Evolutionary conservation across 306 rosid genomes (phyloP), one percentile per base, ranked within the genome.

Genomic region (Elaeagnus macrophylla): DNA sequence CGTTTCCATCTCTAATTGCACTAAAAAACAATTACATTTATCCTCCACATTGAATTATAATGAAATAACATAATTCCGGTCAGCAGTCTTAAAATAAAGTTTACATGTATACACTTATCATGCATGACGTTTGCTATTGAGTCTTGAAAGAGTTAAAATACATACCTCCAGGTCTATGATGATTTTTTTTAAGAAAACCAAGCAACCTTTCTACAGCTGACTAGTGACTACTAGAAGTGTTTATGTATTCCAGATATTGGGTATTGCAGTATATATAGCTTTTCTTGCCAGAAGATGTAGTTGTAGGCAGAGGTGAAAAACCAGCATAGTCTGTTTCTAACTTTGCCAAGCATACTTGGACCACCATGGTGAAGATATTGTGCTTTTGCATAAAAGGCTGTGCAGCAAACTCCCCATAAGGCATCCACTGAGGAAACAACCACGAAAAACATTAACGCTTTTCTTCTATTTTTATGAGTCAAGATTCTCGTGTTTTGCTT

Each of bases 381-480:
- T 70, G 57, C 9, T 60, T 35, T 64, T 39, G 39, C 8, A 81
- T 65, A 59, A 81, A 83, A 14, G 94, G 77, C 48, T 89, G 97
- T 10, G 80, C 88, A 59, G 61, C 76, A 66, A 83, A 89, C 9
- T 89, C 97, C 51, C 70, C 75, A 65, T 77, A 38, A 10, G 81
- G 69, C 94, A 89, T 89, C 97, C 97, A 85, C 95, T 89, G 83
- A 14, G 61, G 32, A 13, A 12, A 7, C 32, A 20, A 20, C 2
- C 32, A 20, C 2, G 32, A 0, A 20, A 20, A 20, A 4, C 32
- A 20, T 20, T 4, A 20, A 20, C 32, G n/a, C n/a, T n/a, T n/a
- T n/a, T n/a, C n/a, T n/a, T n/a, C n/a, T n/a, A n/a, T n/a, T n/a
- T n/a, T n/a, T n/a, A n/a, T n/a, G n/a, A n/a, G n/a, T n/a, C n/a